These are phyloP conservation scores for Penicillium sumatraense DNA, from an alignment of 2,329 filamentous ascomycete genomes.

Conservation along the genomic window DNA sequence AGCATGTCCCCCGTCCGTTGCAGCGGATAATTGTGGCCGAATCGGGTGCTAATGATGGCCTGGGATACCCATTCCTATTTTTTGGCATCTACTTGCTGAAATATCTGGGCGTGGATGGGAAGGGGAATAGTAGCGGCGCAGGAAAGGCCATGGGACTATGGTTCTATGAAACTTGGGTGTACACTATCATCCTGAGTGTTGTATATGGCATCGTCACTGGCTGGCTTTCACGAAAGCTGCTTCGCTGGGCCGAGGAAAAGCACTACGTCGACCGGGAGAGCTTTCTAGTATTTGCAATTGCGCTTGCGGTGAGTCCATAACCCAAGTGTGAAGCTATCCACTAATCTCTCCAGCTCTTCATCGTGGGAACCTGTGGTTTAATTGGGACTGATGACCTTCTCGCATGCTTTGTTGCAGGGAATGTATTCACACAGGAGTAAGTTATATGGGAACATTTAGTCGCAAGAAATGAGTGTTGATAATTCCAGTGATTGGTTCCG, in stretches of 20 bases:
- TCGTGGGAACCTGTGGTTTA: constrained; percentile 83
- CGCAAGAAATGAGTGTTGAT: constrained; percentile 16
- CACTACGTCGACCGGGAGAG: constrained; percentile 85
- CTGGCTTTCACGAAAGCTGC: constrained; percentile 78
- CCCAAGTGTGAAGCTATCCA: too few species aligned
- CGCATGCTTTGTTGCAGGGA: constrained; percentile 90
- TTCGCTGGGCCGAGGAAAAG: constrained; percentile 82
- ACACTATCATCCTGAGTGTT: constrained; percentile 78
- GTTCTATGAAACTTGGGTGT: constrained; percentile 85
- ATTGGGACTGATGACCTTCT: constrained; percentile 88
- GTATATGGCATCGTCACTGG: constrained; percentile 78
- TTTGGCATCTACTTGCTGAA: constrained; percentile 82
- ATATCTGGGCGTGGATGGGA: constrained; percentile 66
- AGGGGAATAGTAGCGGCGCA: constrained; percentile 61
- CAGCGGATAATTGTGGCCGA: constrained; percentile 83
- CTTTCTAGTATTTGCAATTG: constrained; percentile 84
- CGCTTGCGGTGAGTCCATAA: constrained; percentile 67
- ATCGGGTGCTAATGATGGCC: constrained; percentile 85
- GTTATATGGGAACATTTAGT: constrained; percentile 21
- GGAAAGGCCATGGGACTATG: constrained; percentile 74
- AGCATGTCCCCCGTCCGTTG: constrained; percentile 80
- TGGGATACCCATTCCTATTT: constrained; percentile 88
- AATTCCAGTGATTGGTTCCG: constrained; percentile 79
- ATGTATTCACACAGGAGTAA: constrained; percentile 84
- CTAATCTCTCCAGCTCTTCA: constrained; percentile 64